Evolutionary conservation across 2,329 filamentous ascomycete genomes (phyloP).

Genomic region (Hyphodiscus sp.): DNA sequence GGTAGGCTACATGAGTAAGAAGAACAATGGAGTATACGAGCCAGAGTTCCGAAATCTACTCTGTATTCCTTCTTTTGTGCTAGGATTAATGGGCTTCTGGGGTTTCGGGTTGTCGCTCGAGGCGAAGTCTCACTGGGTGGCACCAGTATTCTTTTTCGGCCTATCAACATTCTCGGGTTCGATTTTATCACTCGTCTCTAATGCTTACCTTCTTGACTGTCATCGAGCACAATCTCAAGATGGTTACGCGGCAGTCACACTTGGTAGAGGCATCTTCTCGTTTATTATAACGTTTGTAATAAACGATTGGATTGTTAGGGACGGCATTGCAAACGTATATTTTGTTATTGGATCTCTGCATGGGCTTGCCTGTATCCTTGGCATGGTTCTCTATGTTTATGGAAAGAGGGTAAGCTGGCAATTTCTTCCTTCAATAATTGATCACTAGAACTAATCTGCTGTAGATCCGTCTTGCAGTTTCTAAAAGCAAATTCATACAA

Average conservation of each 20-base stretch:
- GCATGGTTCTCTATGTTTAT: constrained; percentile 25
- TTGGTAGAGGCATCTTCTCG: constrained; percentile 34
- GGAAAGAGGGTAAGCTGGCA: constrained; percentile 30
- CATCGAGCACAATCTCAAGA: constrained; percentile 35
- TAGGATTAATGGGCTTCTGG: too few species aligned
- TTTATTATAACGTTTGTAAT: constrained; percentile 25
- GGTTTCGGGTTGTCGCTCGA: too few species aligned
- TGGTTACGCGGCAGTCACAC: constrained; percentile 36
- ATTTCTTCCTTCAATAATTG: too few species aligned
- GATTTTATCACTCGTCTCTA: constrained; percentile 30
- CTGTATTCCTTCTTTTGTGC: too few species aligned
- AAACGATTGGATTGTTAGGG: constrained; percentile 23
- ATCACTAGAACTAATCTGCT: too few species aligned
- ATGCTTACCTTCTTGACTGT: constrained; percentile 34
- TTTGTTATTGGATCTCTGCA: constrained; percentile 13
- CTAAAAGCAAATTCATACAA: too few species aligned
- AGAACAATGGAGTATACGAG: constrained; percentile 21
- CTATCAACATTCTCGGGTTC: constrained; percentile 36
- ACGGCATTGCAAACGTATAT: constrained; percentile 22
- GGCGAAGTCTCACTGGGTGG: constrained; percentile 26
- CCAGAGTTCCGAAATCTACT: constrained; percentile 37
- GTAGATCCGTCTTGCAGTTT: too few species aligned
- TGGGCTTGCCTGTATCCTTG: constrained; percentile 13
- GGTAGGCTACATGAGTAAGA: constrained; percentile 27
- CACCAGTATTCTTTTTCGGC: constrained; percentile 24